Conservation (phyloP, 768 basidiomycete species). For the Suillus alpinus region DNA sequence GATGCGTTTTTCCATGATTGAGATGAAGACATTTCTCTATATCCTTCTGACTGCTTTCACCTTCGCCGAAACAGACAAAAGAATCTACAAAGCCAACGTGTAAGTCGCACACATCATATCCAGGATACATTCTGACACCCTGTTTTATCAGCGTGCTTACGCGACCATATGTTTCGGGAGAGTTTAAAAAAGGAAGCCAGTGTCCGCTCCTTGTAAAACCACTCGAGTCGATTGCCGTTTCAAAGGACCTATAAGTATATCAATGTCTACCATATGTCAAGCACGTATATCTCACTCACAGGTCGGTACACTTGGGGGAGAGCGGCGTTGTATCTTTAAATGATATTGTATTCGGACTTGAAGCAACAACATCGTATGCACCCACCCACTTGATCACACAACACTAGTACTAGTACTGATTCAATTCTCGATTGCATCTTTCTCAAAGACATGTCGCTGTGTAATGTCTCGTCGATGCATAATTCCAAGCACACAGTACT, state of each 20-base stretch:
- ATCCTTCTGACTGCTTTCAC: constrained; percentile 65
- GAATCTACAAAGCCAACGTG: constrained; percentile 61
- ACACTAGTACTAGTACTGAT: background rate
- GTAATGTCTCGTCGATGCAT: background rate
- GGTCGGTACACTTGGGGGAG: background rate
- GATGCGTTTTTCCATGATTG: constrained; percentile 77
- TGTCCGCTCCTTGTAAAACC: constrained; percentile 53
- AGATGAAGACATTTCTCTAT: constrained; percentile 77
- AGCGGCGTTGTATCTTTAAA: background rate
- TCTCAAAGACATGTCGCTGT: background rate
- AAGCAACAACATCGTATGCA: background rate
- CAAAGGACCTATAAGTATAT: background rate
- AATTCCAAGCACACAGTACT: background rate
- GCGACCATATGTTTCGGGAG: constrained; percentile 56
- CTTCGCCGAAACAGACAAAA: constrained; percentile 51
- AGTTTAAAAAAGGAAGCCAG: constrained; percentile 57
- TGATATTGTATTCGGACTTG: background rate
- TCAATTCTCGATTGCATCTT: background rate
- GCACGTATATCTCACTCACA: background rate
- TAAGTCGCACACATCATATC: constrained; percentile 32
- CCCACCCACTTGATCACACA: no score
- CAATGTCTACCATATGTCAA: background rate
- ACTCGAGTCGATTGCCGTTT: background rate
- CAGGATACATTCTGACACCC: background rate
- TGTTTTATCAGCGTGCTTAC: constrained; percentile 51